A percentile compares a stretch with the other conserved stretches of the same genome.
Conservation (phyloP, 1,284 basidiomycete genomes). For the Trametes sp. region DNA sequence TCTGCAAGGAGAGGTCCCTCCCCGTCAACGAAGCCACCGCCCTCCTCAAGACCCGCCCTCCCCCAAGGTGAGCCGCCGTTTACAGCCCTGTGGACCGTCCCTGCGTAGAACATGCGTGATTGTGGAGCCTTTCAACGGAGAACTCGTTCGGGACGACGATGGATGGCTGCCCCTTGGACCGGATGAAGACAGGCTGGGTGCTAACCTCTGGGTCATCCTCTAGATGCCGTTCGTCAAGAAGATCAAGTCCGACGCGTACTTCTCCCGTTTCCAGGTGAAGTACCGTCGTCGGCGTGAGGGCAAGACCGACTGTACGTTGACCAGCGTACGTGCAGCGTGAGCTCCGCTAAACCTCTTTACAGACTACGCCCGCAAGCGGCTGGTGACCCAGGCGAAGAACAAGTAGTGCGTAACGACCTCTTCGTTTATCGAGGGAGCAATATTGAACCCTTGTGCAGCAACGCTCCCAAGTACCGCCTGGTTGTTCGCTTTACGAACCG, state of each 20-base stretch:
- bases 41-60: slow-evolving; percentile 50
- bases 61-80: slow-evolving; percentile 61
- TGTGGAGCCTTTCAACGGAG: not conserved
- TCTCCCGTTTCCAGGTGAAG: slow-evolving; percentile 97
- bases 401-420: slow-evolving; percentile 86
- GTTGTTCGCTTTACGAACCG: slow-evolving; percentile 98
- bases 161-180: slow-evolving; percentile 37
- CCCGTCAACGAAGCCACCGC: slow-evolving; percentile 39
- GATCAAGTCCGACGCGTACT: slow-evolving; percentile 92
- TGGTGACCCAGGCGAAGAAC: slow-evolving; percentile 99
- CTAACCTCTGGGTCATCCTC: slow-evolving; percentile 23
- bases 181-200: slow-evolving; percentile 44
- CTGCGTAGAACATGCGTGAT: not conserved
- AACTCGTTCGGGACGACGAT: slow-evolving; percentile 24
- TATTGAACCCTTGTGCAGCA: slow-evolving; percentile 54
- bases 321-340: slow-evolving; percentile 11
- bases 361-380: slow-evolving; percentile 98
- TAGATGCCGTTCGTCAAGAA: slow-evolving; percentile 93
- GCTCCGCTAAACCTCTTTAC: slow-evolving; percentile 7
- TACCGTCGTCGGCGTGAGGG: slow-evolving; percentile 96
- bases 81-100: slow-evolving; percentile 7
- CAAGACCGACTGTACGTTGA: slow-evolving; percentile 91
- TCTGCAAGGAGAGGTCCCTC: slow-evolving; percentile 22
- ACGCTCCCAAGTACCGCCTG: slow-evolving; percentile 97
- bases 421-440: too few relatives aligned